Evolutionary conservation across 306 rosid genomes (phyloP), one percentile per base, ranked within the genome.

Genomic region (Ochetophila trinervis): DNA sequence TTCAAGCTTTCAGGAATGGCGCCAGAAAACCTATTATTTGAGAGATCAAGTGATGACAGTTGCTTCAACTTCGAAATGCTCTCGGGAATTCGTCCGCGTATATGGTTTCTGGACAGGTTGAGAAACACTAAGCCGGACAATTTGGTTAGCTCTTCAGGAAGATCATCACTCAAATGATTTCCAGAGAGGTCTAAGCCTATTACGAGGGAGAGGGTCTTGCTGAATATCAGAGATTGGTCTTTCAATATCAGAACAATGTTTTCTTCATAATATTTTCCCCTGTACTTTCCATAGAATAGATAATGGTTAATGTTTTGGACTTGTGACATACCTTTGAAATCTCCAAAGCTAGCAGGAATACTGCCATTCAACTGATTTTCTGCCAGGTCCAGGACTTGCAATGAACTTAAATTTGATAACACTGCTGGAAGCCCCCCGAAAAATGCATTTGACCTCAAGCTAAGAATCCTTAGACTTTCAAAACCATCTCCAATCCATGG

Each of bases 1-100:
- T 81, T 62, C 57, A 76, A 36, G 65, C 72, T 53, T 7, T 62
- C 53, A 54, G 84, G 84, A 61, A 79, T 73, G 3, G 66, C 45
- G 6, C 84, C 78, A 1, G 50, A 52, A 11, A 82, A 63, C 19
- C 21, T 56, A 34, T 79, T 78, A 34, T 44, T 68, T 22, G 87
- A 82, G 69, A 82, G 84, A 32, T 82, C 82, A 51, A 76, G 79
- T 14, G 81, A 79, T 65, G 30, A 36, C 7, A 82, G 21, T 57
- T 75, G 66, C 14, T 22, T 65, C 30, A 82, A 6, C 57, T 61
- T 75, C 37, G 79, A 73, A 37, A 79, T 75, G 69, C 47, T 51
- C 36, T 21, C 32, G 6, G 77, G 75, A 51, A 82, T 72, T 15
- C 30, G 54, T 22, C 83, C 79, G 10, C 50, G 68, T 57, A 78